Evolutionary conservation across 371 early-diverging fungal species (phyloP), one percentile per base, ranked within the genome.

Genomic region (Mortierella sp.): DNA sequence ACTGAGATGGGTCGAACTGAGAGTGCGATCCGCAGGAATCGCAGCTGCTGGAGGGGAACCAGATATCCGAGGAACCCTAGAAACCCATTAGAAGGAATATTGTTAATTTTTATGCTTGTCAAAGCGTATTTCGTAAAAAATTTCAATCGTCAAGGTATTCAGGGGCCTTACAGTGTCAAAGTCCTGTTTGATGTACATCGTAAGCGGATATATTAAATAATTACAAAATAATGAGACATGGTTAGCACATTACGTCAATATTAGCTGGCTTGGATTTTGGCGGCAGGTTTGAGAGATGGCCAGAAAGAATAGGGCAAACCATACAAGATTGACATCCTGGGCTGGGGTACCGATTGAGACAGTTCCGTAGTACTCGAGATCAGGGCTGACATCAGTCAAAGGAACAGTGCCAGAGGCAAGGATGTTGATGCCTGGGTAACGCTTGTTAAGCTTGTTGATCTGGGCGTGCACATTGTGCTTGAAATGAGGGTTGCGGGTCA

Each of bases 241-340:
- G 32, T 16, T 16, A 32, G 16, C 58, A 24, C 16, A 57, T 45
- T 0, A 55, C 28, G 2, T 28, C 28, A 28, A 28, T 28, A 28
- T 28, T 28, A 28, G 28, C 28, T 28, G 2, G 28, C 28, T 28
- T 28, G 28, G 28, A 28, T 28, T 28, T 28, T 28, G 28, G 28
- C 28, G 1, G 28, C 28, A 28, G 28, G 2, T 28, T 28, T 28
- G 28, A 2, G 28, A 28, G 28, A 28, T 28, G 28, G 28, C 28
- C 28, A 28, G 28, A 28, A 28, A 1, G 28, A 28, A 28, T 28
- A 66, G 93, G 8, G 94, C 94, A 72, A 94, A 94, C 61, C 94
- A 89, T 32, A 92, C 84, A 16, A 94, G 84, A 65, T 87, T 84
- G 76, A 93, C 85, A 8, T 28, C 70, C 74, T 92, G 88, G 4